phyloP scores from a whole-genome alignment of 139 green algal species.

The Chlamydomonas asymmetrica region DNA sequence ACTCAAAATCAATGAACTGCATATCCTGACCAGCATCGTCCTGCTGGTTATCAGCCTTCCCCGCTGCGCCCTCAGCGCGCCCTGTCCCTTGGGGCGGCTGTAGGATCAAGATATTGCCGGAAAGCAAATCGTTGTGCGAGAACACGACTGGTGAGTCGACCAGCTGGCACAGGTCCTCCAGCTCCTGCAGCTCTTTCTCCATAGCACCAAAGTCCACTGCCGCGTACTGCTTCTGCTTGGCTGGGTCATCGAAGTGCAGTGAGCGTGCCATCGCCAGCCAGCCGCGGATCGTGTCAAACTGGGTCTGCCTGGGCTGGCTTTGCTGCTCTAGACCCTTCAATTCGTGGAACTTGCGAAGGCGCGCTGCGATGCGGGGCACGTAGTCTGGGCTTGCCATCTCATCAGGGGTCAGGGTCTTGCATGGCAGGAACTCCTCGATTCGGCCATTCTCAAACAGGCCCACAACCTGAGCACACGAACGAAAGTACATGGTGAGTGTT shows the following conservation, averaged over 20 bases:
- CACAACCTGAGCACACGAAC: slow-evolving; percentile 56
- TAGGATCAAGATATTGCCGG: slow-evolving; percentile 87
- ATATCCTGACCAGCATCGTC: slow-evolving; percentile 27
- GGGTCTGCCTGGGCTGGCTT: neutral
- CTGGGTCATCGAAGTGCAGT: slow-evolving; percentile 60
- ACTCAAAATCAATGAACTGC: slow-evolving; percentile 98
- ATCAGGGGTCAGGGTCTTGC: slow-evolving; percentile 58
- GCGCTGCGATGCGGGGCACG: slow-evolving; percentile 61
- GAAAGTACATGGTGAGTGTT: no score
- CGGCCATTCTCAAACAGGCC: slow-evolving; percentile 81
- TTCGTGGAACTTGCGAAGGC: slow-evolving; percentile 61
- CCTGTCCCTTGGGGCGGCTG: neutral
- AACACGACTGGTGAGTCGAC: slow-evolving; percentile 68
- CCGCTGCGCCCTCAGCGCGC: neutral
- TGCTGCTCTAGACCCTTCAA: slow-evolving; percentile 1
- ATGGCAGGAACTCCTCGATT: slow-evolving; percentile 77
- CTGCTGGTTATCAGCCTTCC: neutral
- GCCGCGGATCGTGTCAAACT: slow-evolving; percentile 40
- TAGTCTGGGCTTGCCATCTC: slow-evolving; percentile 65
- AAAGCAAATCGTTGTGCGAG: slow-evolving; percentile 87
- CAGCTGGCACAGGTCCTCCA: slow-evolving; percentile 41
- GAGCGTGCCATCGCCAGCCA: slow-evolving; percentile 68
- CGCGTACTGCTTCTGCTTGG: slow-evolving; percentile 52
- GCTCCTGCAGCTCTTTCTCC: slow-evolving; percentile 49
- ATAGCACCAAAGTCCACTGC: slow-evolving; percentile 43